Base-by-base conservation (phyloP, 2,329 filamentous ascomycete genomes). In the Penicillium sp. region DNA sequence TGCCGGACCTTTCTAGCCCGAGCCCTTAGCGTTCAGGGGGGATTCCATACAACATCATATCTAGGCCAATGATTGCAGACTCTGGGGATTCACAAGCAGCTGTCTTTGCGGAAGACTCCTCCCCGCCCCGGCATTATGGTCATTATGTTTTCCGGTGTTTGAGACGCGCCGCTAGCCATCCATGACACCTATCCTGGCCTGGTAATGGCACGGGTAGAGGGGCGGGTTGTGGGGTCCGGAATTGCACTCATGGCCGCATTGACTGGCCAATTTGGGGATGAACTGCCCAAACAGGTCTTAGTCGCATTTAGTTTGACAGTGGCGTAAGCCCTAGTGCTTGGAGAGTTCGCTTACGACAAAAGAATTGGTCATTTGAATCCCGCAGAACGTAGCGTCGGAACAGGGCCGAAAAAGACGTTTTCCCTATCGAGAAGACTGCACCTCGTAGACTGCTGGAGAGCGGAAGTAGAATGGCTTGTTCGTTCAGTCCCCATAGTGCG, bases 161-260 rank as follows among this genome's bases (percentile, higher is more conserved):
- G 45, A 28, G 45, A 57, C 25, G 33, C 33, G 28, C 37, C 6
- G 48, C 45, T 54, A 52, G 43, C 28, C 5, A 16, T 16, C 7
- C 43, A 7, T 14, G 43, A 28, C 43, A 14, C 28, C 28, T 14
- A 46, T 25, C 43, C 26, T 46, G 35, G 28, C 28, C 28, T 55
- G 57, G 40, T 46, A 46, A 14, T 19, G 51, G 62, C 58, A 40
- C 22, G 22, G 43, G 43, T 45, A 25, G 25, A 42, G 33, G 13
- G 11, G 22, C 60, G 57, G 64, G 48, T 60, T 61, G 60, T 66
- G 64, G 64, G 61, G 56, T 16, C 48, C 16, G 10, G 25, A 25
- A 13, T 46, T 57, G 22, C 30, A 60, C 38, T 43, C 28, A 38
- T n/a, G 22, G 16, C 40, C 10, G 51, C 33, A 35, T 14, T 61